phyloP scores from a whole-genome alignment of 2,329 filamentous ascomycete genomes.

The Ascochyta clinopodiicola region DNA sequence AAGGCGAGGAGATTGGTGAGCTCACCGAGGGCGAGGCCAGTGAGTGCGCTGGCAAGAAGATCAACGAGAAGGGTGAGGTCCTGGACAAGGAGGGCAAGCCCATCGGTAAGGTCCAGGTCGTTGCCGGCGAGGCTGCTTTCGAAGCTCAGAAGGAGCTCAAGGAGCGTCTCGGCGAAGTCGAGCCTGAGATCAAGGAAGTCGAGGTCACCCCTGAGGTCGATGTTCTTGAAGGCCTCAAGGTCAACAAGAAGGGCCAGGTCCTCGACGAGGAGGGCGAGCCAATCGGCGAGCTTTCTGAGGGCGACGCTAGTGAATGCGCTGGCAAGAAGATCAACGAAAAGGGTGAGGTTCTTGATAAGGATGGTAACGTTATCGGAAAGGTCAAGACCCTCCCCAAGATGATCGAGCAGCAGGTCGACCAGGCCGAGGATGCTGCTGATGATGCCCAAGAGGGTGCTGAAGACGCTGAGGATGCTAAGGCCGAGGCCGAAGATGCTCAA shows the following conservation, averaged over 20 bases:
- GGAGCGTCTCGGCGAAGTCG: slow-evolving; percentile 54
- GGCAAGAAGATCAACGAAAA: slow-evolving; percentile 70
- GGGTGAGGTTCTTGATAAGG: slow-evolving; percentile 69
- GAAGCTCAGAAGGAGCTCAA: slow-evolving; percentile 57
- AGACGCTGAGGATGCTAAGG: slow-evolving; percentile 37
- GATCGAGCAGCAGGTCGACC: slow-evolving; percentile 45
- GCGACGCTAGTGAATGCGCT: slow-evolving; percentile 67
- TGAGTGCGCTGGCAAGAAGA: slow-evolving; percentile 55
- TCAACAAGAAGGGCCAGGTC: slow-evolving; percentile 65
- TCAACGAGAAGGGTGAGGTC: slow-evolving; percentile 60
- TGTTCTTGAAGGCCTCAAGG: slow-evolving; percentile 60
- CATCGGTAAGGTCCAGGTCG: slow-evolving; percentile 57
- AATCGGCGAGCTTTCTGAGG: slow-evolving; percentile 61
- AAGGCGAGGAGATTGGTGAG: slow-evolving; percentile 59
- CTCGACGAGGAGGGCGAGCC: slow-evolving; percentile 61
- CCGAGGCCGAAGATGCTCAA: slow-evolving; percentile 39
- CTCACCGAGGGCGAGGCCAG: slow-evolving; percentile 55
- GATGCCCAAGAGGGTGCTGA: slow-evolving; percentile 42
- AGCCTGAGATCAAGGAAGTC: slow-evolving; percentile 51
- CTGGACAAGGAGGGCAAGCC: slow-evolving; percentile 59
- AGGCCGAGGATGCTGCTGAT: slow-evolving; percentile 34
- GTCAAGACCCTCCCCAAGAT: slow-evolving; percentile 61
- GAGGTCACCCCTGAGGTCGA: slow-evolving; percentile 54
- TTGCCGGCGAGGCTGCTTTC: slow-evolving; percentile 58
- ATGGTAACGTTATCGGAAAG: slow-evolving; percentile 68